Percentiles rank a stretch among this genome's conserved stretches.
phyloP scores from a whole-genome alignment of 208 protist genomes.

The Phytomonas sp. region DNA sequence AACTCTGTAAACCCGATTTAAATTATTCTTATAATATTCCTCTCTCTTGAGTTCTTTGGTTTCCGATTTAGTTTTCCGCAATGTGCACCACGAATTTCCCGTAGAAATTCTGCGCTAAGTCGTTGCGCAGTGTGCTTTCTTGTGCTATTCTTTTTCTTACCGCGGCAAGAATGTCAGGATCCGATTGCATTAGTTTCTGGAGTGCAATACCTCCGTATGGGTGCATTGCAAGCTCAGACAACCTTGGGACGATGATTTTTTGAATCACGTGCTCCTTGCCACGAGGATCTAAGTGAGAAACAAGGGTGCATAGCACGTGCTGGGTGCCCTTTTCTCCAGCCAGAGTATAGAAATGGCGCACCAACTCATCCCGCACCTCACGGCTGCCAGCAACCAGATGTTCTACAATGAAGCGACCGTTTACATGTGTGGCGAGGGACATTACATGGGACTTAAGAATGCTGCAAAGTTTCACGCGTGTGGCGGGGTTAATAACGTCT shows the following conservation, averaged over 20 bases:
- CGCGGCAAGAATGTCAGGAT: slow-evolving; percentile 33
- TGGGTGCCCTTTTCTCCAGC: slow-evolving; percentile 68
- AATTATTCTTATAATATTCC: slow-evolving; percentile 2
- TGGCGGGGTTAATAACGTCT: slow-evolving; percentile 54
- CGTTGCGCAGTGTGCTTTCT: slow-evolving; percentile 38
- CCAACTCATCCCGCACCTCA: slow-evolving; percentile 71
- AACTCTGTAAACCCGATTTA: slow-evolving; percentile 1
- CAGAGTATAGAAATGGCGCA: slow-evolving; percentile 55
- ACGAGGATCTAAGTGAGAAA: slow-evolving; percentile 56
- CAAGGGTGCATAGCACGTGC: slow-evolving; percentile 66
- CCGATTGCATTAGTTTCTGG: slow-evolving; percentile 75
- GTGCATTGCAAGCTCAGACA: slow-evolving; percentile 46
- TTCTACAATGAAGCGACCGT: slow-evolving; percentile 85
- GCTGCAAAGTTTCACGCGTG: slow-evolving; percentile 62
- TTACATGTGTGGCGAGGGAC: slow-evolving; percentile 56
- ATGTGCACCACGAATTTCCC: slow-evolving; percentile 85
- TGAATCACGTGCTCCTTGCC: slow-evolving; percentile 49
- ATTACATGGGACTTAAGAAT: slow-evolving; percentile 47
- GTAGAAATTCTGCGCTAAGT: slow-evolving; percentile 75
- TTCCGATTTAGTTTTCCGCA: slow-evolving; percentile 15
- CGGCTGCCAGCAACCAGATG: slow-evolving; percentile 62
- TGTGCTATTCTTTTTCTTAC: slow-evolving; percentile 32
- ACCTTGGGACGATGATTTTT: slow-evolving; percentile 33
- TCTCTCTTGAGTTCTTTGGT: neutral
- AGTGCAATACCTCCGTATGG: slow-evolving; percentile 63